Evolutionary conservation across 495 filamentous ascomycete species (phyloP), one percentile per base, ranked within the genome.

Genomic region (Cudoniella acicularis): DNA sequence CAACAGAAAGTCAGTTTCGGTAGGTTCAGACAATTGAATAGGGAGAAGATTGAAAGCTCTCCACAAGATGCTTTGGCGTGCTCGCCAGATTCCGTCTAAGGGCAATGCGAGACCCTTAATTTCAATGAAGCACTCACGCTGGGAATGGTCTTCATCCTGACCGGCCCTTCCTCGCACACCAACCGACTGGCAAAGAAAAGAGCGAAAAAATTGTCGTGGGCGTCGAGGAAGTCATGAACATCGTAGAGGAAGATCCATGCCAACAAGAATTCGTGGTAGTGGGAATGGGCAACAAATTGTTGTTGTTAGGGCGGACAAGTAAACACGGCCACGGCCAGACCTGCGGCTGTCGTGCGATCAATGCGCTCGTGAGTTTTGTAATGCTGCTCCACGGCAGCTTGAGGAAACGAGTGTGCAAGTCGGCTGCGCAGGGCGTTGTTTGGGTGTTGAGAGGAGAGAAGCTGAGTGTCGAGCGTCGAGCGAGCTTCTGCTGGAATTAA

Each of bases 101-200:
- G 17, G 51, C 27, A 53, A 48, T 46, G 40, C 17, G 30, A 61
- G 56, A 63, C 49, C 27, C 21, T 46, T 55, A 48, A 51, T 52
- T 60, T 62, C n/a, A 62, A 50, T 9, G n/a, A 48, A 51, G 41
- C 49, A 83, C 83, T 82, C 77, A 86, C 83, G 75, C 79, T 85
- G 65, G 83, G 82, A 70, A 86, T 73, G 42, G 82, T 78, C 77
- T 84, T 82, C 83, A 86, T 86, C 65, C 67, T 78, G 62, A 70
- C 63, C 63, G 59, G 61, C 65, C 56, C 64, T 70, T 69, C 65
- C 71, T 59, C 51, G 46, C 64, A 64, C 58, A 57, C 61, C 52
- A 51, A 62, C 60, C 52, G 57, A 27, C 25, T 51, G 49, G 51
- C 62, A 56, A 60, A 42, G 60, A 67, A 62, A 57, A 62, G 64